Conservation (phyloP, 768 basidiomycete species). For the Dentipellis fragilis region DNA sequence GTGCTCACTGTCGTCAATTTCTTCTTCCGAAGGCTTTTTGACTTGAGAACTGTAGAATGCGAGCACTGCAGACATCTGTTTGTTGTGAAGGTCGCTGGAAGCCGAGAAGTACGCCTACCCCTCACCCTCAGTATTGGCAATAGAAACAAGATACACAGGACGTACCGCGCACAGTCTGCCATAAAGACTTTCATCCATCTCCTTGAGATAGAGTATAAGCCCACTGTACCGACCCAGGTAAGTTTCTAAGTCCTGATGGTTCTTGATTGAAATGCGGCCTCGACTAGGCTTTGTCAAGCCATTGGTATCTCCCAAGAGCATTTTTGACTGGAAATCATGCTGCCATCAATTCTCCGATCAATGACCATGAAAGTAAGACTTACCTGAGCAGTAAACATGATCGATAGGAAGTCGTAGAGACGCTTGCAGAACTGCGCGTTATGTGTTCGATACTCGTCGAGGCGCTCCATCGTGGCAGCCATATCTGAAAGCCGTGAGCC, state of each 20-base stretch:
- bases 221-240: conserved; percentile 87
- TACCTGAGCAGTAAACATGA: conserved; percentile 89
- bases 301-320: conserved; percentile 53
- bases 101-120: conserved; percentile 83
- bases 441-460: conserved; percentile 84
- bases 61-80: conserved; percentile 71
- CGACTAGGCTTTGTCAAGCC: conserved; percentile 39
- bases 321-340: conserved; percentile 39
- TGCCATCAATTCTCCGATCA: neutral
- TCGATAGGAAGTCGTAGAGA: conserved; percentile 77
- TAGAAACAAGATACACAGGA: neutral
- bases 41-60: conserved; percentile 46
- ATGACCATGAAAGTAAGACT: neutral
- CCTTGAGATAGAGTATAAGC: conserved; percentile 84
- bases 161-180: conserved; percentile 83
- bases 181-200: conserved; percentile 89
- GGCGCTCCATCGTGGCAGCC: conserved; percentile 92
- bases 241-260: conserved; percentile 68
- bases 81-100: conserved; percentile 70
- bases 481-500: conserved; percentile 46
- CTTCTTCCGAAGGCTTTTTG: conserved; percentile 67
- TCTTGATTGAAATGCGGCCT: conserved; percentile 37
- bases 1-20: conserved; percentile 34
- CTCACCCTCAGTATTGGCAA: neutral
- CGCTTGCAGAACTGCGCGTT: conserved; percentile 92